Percentiles rank a stretch among this genome's conserved stretches.
Conservation (phyloP, 1,284 basidiomycete species). For the Apiotrichum akiyoshidainum region DNA sequence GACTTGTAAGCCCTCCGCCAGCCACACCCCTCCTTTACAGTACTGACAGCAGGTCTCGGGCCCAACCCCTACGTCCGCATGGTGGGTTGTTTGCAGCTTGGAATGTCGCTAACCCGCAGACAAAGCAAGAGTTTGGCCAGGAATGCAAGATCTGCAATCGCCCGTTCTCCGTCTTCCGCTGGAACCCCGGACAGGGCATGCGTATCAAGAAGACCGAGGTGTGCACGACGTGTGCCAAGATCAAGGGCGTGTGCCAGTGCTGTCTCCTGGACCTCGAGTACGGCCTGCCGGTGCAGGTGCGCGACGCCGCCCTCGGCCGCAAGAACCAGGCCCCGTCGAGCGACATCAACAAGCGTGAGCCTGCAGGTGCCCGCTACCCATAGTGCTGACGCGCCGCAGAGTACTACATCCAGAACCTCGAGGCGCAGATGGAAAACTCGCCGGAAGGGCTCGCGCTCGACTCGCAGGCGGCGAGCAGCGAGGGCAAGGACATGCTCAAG, state of each 20-base stretch:
- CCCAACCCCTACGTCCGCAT: conserved; percentile 84
- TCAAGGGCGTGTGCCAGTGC: conserved; percentile 98
- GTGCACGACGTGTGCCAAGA: conserved; percentile 97
- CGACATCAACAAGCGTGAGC: conserved; percentile 76
- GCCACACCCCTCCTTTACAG: not conserved
- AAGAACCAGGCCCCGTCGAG: conserved; percentile 87
- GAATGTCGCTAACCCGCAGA: conserved; percentile 56
- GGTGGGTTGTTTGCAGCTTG: conserved; percentile 62
- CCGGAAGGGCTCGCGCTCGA: conserved; percentile 55
- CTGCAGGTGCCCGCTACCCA: too few relatives aligned
- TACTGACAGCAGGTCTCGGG: conserved; percentile 63
- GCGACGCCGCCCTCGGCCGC: conserved; percentile 87
- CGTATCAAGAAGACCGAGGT: conserved; percentile 97
- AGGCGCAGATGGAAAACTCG: conserved; percentile 61
- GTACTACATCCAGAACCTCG: conserved; percentile 96
- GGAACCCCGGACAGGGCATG: conserved; percentile 90
- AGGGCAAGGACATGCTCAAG: conserved; percentile 94
- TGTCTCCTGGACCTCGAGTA: conserved; percentile 95
- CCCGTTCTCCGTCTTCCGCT: conserved; percentile 95
- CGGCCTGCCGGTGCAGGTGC: conserved; percentile 91
- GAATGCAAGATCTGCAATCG: conserved; percentile 87
- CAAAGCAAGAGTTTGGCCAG: conserved; percentile 91
- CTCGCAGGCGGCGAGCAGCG: conserved; percentile 65
- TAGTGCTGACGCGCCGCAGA: conserved; percentile 53
- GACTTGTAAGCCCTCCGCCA: conserved; percentile 64